Evolutionary conservation across 1,139 yeast genomes (phyloP).

Genomic region (Geotrichum citri-aurantii): DNA sequence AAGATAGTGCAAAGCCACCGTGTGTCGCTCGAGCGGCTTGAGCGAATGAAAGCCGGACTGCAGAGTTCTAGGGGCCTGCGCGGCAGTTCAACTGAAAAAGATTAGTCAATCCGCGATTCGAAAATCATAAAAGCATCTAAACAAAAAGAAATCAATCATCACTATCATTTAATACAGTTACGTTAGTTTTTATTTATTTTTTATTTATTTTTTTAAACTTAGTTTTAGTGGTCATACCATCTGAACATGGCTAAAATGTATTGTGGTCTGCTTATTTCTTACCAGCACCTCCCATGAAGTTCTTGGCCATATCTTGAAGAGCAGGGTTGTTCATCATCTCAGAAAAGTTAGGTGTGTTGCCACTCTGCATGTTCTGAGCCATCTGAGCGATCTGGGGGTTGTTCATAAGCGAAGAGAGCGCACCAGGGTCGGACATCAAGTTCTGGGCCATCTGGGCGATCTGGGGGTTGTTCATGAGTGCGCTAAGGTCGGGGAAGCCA

Average conservation of each 20-base stretch:
- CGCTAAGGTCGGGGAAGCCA: conserved; percentile 69
- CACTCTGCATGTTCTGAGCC: conserved; percentile 21
- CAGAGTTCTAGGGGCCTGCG: neutral
- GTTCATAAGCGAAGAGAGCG: conserved; percentile 68
- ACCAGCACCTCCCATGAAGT: conserved; percentile 30
- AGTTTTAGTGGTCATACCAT: neutral
- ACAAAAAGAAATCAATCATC: neutral
- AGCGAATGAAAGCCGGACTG: conserved; percentile 19
- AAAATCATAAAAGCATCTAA: too few species aligned
- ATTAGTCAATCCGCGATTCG: too few species aligned
- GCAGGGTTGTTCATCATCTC: conserved; percentile 79
- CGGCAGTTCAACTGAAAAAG: neutral
- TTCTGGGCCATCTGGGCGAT: conserved; percentile 80
- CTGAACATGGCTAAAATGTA: neutral
- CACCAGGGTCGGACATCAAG: conserved; percentile 85
- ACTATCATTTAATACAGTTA: neutral
- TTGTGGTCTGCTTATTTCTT: neutral
- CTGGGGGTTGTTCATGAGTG: conserved; percentile 82
- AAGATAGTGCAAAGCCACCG: conserved; percentile 30
- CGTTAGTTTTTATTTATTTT: too few species aligned
- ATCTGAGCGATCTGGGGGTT: conserved; percentile 47
- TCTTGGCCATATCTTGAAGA: conserved; percentile 54
- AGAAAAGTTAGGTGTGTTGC: conserved; percentile 49
- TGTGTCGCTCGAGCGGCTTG: conserved; percentile 38
- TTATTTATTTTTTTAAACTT: neutral